Conservation (phyloP, 345 rosid genomes). For the Microthlaspi erraticum region DNA sequence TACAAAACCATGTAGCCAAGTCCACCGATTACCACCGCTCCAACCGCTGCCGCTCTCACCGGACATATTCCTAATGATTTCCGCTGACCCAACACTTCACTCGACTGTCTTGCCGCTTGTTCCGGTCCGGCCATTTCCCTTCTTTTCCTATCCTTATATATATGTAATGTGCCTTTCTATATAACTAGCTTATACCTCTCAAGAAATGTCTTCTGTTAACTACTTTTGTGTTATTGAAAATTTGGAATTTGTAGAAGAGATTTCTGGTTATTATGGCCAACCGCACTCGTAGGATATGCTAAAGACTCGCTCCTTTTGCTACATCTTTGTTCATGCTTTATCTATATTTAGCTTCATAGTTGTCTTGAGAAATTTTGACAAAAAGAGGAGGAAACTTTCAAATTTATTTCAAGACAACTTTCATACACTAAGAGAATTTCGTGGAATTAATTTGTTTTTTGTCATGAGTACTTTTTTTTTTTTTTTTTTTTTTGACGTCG, state of each 20-base stretch:
- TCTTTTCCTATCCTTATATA: neutral
- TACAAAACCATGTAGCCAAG: conserved; percentile 61
- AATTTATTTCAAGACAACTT: neutral
- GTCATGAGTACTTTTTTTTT: no score
- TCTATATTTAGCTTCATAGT: conserved; percentile 18
- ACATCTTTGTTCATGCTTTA: neutral
- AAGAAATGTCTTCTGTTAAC: conserved; percentile 8
- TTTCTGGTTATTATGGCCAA: conserved; percentile 22
- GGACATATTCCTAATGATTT: conserved; percentile 45
- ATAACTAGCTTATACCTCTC: neutral
- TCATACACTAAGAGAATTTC: neutral
- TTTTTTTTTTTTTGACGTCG: no score
- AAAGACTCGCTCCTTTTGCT: conserved; percentile 36
- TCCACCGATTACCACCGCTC: conserved; percentile 45
- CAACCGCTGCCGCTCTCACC: conserved; percentile 53
- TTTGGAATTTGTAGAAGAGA: conserved; percentile 40
- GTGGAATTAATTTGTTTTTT: no score
- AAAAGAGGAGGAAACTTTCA: neutral
- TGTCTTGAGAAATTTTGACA: no score
- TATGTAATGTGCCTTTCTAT: neutral
- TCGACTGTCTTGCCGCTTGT: conserved; percentile 46
- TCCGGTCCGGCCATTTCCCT: conserved; percentile 44
- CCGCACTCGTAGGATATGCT: conserved; percentile 37
- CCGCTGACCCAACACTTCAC: conserved; percentile 45
- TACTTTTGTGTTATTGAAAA: conserved; percentile 3